Evolutionary conservation across 345 rosid species (phyloP), one percentile per base, ranked within the genome.

Genomic region (Euclidium syriacum): DNA sequence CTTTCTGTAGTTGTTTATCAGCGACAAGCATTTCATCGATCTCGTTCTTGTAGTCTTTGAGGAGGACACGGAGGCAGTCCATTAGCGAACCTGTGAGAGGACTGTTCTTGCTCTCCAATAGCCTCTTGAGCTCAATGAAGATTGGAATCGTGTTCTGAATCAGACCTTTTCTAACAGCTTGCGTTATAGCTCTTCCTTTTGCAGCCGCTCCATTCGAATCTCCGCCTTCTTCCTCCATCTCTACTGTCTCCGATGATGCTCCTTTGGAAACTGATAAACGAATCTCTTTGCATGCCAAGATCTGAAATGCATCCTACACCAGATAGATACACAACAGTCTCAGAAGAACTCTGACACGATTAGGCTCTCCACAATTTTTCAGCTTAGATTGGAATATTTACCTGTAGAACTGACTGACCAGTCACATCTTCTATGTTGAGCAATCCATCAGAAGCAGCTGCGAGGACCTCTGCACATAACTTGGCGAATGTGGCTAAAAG

Each of bases 141-240:
- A 92, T 89, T 27, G 98, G 98, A 24, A 92, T 87, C 48, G 96
- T 92, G 81, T 92, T 87, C 51, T 89, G 95, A 58, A 89, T 89
- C 40, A 92, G 85, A 4, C 97, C 81, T 78, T 85, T 92, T 72
- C 86, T 83, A 8, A 89, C 89, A 39, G 94, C 96, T 70, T 87
- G 98, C 8, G 84, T 92, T 68, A 92, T 85, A 17, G 85, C 91
- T 73, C 88, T 80, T 60, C 97, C 95, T 76, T 84, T 85, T 2
- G 96, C 77, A 4, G 95, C 81, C 10, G 81, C 72, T 4, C 76
- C 72, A 1, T 81, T 58, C n/a, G 78, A 78, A 43, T 71, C 75
- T 57, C 70, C 74, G 38, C 74, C 58, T 62, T 70, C 69, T 46
- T 70, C 74, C 17, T 70, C 74, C 58, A 73, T 64, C 29, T 92